Evolutionary conservation across 352 stramenopile genomes (phyloP).

Genomic region (Phytophthora europaea): DNA sequence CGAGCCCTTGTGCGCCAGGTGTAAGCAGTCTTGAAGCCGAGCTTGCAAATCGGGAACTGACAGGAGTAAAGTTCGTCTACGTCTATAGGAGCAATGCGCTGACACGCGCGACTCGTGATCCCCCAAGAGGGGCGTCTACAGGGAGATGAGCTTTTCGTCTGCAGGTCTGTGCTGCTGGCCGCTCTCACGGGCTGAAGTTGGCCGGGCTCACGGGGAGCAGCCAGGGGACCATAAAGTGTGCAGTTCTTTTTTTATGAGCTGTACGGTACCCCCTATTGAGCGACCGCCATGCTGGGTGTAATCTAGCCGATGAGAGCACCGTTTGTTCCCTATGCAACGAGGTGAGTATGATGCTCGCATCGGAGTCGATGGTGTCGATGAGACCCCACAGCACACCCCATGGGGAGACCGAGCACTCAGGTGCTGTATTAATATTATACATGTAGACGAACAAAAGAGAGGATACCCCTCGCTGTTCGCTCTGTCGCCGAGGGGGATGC

Average conservation of each 20-base stretch:
- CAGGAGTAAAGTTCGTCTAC: constrained; percentile 24
- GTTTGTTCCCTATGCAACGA: not conserved
- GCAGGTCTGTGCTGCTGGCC: constrained; percentile 16
- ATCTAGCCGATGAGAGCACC: constrained; percentile 9
- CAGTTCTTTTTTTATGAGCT: constrained; percentile 21
- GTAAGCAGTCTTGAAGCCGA: constrained; percentile 12
- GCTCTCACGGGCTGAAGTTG: constrained; percentile 23
- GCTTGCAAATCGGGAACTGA: constrained; percentile 34
- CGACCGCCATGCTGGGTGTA: constrained; percentile 1
- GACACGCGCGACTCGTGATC: constrained; percentile 12
- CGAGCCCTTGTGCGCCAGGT: not conserved
- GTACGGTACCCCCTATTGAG: not conserved
- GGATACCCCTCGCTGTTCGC: constrained; percentile 6
- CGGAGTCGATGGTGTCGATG: not conserved
- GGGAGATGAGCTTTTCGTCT: constrained; percentile 32
- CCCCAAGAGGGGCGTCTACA: not conserved
- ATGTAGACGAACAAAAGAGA: constrained; percentile 17
- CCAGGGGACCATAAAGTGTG: constrained; percentile 2
- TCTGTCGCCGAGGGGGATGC: constrained; percentile 25
- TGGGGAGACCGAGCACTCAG: no score
- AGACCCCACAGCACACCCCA: not conserved
- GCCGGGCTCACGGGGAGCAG: constrained; percentile 12
- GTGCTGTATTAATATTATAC: not conserved
- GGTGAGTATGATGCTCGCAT: no score
- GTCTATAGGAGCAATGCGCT: constrained; percentile 7